Evolutionary conservation across 805 yeast genomes (phyloP).

Genomic region (Candida ficus): DNA sequence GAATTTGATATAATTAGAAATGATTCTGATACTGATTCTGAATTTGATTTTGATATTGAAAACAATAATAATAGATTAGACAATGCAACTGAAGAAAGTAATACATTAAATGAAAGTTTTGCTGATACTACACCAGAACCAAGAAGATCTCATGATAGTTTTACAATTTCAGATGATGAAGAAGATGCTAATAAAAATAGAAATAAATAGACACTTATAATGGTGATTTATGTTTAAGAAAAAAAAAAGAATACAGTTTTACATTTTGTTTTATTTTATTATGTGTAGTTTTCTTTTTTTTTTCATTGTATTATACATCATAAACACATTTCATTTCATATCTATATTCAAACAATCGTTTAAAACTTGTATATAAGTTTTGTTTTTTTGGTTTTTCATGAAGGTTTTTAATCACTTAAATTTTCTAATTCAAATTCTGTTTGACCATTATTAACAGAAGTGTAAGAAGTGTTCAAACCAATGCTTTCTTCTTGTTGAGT

Average conservation of each 20-base stretch:
- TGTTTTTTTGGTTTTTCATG: neutral
- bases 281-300: neutral
- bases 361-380: too few relatives aligned
- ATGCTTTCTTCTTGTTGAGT: conserved; percentile 5
- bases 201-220: neutral
- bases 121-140: too few relatives aligned
- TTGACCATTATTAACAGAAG: conserved; percentile 12
- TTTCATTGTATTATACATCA: too few relatives aligned
- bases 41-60: conserved; percentile 40
- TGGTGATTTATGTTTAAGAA: neutral
- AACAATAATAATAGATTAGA: conserved; percentile 42
- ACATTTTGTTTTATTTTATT: too few relatives aligned
- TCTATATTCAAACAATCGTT: too few relatives aligned
- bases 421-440: conserved; percentile 22
- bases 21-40: conserved; percentile 69
- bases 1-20: conserved; percentile 32
- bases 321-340: too few relatives aligned
- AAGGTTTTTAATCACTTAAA: conserved; percentile 5
- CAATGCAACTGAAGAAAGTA: conserved; percentile 3
- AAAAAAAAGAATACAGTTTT: neutral
- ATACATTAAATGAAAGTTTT: conserved; percentile 9
- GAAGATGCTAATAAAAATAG: neutral
- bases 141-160: conserved; percentile 16
- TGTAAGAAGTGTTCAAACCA: conserved; percentile 11
- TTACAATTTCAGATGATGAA: conserved; percentile 21